Base-by-base conservation (phyloP, 129 eudicot genomes). In the Flaveria sonorensis region DNA sequence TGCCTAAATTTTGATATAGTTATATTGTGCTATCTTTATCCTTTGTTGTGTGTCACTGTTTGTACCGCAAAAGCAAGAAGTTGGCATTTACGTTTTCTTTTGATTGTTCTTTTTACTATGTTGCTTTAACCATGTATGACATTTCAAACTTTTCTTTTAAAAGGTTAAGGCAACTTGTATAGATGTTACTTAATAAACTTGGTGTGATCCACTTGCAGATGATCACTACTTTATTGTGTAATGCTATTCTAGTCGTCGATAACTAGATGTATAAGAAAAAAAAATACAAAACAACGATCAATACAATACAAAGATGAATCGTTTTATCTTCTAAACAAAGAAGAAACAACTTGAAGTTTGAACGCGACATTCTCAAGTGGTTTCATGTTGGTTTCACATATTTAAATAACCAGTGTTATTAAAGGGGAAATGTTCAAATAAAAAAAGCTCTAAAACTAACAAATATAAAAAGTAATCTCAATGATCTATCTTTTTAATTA, bases 91-190 rank as follows among this genome's bases (percentile, higher is more conserved):
- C 18, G 67, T 61, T 24, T 42, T 61, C 19, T 24, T 61, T 26
- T 24, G 10, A 61, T 61, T 61, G n/a, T 61, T 61, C 36, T 61
- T 28, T 30, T 60, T 24, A 60, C 66, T 60, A 60, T 9, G 66
- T 60, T 24, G 40, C 66, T 60, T 61, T 47, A 57, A 57, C 32
- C 64, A 12, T 26, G 4, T 26, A 61, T 26, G 42, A 61, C 42
- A 13, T 28, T 24, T 61, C 42, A 61, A 61, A 61, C 67, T 61
- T 61, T 24, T 60, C 66, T 61, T 61, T 26, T 26, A 26, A 61
- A 61, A 61, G 67, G 18, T 13, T 12, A 13, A 26, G 13, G 42
- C 13, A 61, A 61, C 67, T 61, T 61, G 66, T 61, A 61, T 13
- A 61, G 14, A 61, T 26, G 26, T 24, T 61, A 61, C 13, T 61